A percentile compares a stretch with the other conserved stretches of the same genome.
These are phyloP conservation scores for Citrus sinensis DNA, from an alignment of 345 rosid genomes.

Conservation along the genomic window DNA sequence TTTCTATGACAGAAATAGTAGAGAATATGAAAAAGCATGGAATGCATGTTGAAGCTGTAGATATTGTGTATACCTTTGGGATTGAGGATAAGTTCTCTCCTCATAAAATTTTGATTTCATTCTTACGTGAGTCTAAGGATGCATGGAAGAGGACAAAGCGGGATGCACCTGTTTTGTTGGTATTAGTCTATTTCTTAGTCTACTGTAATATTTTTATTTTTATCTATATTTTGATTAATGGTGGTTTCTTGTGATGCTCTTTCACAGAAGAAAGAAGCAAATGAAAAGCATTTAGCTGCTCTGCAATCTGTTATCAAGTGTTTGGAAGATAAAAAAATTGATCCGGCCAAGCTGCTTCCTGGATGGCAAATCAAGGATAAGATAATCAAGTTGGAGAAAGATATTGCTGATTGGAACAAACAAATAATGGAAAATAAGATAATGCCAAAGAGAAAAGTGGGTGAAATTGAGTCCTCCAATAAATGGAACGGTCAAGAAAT, in stretches of 20 bases:
- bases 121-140: conserved; percentile 49
- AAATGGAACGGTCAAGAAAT: conserved; percentile 35
- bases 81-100: conserved; percentile 60
- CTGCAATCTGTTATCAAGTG: conserved; percentile 47
- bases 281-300: conserved; percentile 41
- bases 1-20: conserved; percentile 44
- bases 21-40: conserved; percentile 48
- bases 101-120: conserved; percentile 41
- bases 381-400: conserved; percentile 48
- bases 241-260: conserved; percentile 4
- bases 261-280: conserved; percentile 61
- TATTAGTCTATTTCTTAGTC: conserved; percentile 19
- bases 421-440: conserved; percentile 29
- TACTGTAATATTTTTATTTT: background rate
- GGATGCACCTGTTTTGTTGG: conserved; percentile 34
- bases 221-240: background rate
- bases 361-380: conserved; percentile 53
- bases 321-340: conserved; percentile 52
- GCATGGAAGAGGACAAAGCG: conserved; percentile 38
- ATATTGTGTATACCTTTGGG: conserved; percentile 48
- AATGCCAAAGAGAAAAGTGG: conserved; percentile 40
- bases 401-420: conserved; percentile 38
- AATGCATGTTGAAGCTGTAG: conserved; percentile 59
- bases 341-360: conserved; percentile 45
- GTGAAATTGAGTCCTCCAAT: conserved; percentile 29